A percentile compares a stretch with the other conserved stretches of the same genome.
Evolutionary conservation across 441 rosid genomes (phyloP).

Genomic region (Hura crepitans): DNA sequence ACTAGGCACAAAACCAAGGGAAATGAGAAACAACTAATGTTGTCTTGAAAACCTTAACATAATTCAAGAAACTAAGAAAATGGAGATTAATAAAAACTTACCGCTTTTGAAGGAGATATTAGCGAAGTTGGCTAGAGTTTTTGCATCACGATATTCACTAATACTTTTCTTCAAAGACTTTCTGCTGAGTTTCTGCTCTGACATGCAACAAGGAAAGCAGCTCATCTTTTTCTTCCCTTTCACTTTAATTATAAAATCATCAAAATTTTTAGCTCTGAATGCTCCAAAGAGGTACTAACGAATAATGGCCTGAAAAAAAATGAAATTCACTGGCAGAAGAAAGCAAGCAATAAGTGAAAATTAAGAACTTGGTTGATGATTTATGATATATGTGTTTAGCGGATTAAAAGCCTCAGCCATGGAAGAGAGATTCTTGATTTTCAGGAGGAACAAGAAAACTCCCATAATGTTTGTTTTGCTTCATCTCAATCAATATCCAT

Average conservation of each 20-base stretch:
- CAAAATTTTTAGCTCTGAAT: constrained; percentile 25
- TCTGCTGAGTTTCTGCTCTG: constrained; percentile 37
- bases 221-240: constrained; percentile 32
- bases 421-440: constrained; percentile 31
- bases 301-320: too few relatives aligned
- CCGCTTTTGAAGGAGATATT: constrained; percentile 78
- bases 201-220: constrained; percentile 60
- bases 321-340: neutral
- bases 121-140: constrained; percentile 51
- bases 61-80: neutral
- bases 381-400: constrained; percentile 13
- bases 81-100: constrained; percentile 22
- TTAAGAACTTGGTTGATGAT: constrained; percentile 3
- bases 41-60: too few relatives aligned
- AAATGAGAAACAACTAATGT: too few relatives aligned
- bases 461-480: constrained; percentile 16
- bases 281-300: too few relatives aligned
- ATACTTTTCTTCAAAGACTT: constrained; percentile 56
- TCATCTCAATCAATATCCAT: constrained; percentile 22
- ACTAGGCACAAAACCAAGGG: neutral
- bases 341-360: neutral
- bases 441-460: constrained; percentile 13
- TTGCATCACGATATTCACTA: constrained; percentile 51
- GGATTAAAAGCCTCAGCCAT: constrained; percentile 21
- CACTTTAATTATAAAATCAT: constrained; percentile 28